A percentile compares a stretch with the other conserved stretches of the same genome.
These are phyloP conservation scores for Prunus mume DNA, from an alignment of 306 rosid genomes.

Conservation along the genomic window DNA sequence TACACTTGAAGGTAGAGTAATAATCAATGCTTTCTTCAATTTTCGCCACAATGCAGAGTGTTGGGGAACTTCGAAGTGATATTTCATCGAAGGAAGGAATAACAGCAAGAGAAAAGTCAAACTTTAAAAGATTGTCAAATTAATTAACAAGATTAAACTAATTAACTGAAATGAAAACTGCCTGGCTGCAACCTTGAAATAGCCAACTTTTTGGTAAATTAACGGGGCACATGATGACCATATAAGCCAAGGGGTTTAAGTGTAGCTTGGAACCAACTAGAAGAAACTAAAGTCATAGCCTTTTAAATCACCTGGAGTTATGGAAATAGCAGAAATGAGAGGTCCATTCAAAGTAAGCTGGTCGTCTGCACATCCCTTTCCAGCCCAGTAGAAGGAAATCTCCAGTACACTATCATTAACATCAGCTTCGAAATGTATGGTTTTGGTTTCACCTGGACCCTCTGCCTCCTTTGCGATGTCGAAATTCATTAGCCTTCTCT, in stretches of 20 bases:
- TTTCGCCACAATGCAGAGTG: too few relatives aligned
- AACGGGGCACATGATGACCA: too few relatives aligned
- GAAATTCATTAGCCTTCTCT: not conserved
- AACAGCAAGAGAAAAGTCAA: not conserved
- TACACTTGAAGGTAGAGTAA: not conserved
- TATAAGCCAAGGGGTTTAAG: not conserved
- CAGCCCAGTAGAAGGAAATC: too few relatives aligned
- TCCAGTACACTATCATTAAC: too few relatives aligned
- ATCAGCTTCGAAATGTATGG: too few relatives aligned
- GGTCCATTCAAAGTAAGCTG: not conserved
- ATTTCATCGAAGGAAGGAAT: not conserved
- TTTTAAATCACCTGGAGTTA: not conserved
- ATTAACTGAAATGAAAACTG: too few relatives aligned
- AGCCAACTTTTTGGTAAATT: not conserved
- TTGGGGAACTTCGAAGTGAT: not conserved
- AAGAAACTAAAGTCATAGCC: too few relatives aligned
- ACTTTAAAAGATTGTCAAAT: too few relatives aligned
- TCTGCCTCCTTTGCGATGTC: not conserved
- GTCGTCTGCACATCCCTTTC: not conserved
- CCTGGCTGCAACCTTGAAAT: too few relatives aligned
- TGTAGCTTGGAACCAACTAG: not conserved
- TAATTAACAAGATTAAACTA: too few relatives aligned
- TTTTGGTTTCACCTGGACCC: fast-evolving
- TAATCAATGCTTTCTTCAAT: not conserved
- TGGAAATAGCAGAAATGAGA: conserved; percentile 12